Conservation (phyloP, 192 early-diverging fungal species). For the Funneliformis mosseae region DNA sequence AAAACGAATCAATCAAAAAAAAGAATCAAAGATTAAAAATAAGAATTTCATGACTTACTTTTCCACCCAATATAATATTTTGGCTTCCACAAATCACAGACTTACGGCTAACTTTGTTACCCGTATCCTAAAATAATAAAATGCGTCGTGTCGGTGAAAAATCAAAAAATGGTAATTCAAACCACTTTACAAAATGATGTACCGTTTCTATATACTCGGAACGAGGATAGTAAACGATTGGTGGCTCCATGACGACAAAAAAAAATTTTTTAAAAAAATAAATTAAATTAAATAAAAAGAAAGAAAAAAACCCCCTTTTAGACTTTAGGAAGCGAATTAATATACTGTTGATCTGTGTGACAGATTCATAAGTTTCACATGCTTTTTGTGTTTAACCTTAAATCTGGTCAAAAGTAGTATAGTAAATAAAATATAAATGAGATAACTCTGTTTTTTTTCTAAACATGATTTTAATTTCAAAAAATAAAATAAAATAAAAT, state of each 20-base stretch:
- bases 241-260: slow-evolving; percentile 63
- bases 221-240: slow-evolving; percentile 72
- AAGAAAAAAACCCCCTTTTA: no score
- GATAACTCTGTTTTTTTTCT: background rate
- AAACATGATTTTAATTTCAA: background rate
- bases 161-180: background rate
- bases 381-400: no score
- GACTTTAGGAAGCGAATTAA: no score
- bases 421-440: no score
- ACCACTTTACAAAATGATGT: slow-evolving; percentile 11
- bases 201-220: slow-evolving; percentile 96
- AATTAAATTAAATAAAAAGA: no score
- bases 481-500: background rate
- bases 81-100: slow-evolving; percentile 92
- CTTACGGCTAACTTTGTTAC: slow-evolving; percentile 94
- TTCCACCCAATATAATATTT: slow-evolving; percentile 96
- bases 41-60: slow-evolving; percentile 54
- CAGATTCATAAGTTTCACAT: no score
- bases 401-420: no score
- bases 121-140: slow-evolving; percentile 70
- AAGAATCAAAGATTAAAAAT: no score
- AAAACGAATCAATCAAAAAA: background rate
- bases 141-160: background rate
- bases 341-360: no score
- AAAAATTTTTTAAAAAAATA: no score